These are phyloP conservation scores for Magnaporthales sp. DNA, from an alignment of 2,329 filamentous ascomycete genomes.

Conservation along the genomic window DNA sequence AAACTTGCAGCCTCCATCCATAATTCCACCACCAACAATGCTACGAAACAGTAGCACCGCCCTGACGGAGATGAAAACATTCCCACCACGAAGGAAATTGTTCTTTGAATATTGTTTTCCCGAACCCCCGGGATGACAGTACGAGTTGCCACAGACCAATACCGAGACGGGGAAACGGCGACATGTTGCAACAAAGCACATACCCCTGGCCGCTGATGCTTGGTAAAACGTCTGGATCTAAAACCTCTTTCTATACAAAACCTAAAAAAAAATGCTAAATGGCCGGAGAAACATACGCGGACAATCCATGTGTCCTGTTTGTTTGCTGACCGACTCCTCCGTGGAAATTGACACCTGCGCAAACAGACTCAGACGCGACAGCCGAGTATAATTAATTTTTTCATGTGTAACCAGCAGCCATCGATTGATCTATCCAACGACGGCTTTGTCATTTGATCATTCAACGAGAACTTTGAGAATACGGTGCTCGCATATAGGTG, in stretches of 20 bases:
- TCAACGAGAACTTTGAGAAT: neutral
- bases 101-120: neutral
- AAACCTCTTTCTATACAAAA: neutral
- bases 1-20: neutral
- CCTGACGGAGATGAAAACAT: neutral
- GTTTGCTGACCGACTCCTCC: neutral
- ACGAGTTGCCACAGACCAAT: neutral
- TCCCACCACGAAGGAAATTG: neutral
- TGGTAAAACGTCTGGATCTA: neutral
- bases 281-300: neutral
- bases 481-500: neutral
- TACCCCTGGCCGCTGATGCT: neutral
- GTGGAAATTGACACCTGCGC: neutral
- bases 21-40: neutral
- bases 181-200: neutral
- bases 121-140: neutral
- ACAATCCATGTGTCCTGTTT: neutral
- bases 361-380: neutral
- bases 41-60: neutral
- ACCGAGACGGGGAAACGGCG: neutral
- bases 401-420: neutral
- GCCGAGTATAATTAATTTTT: neutral
- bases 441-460: neutral
- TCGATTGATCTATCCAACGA: neutral
- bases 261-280: neutral